Evolutionary conservation across 306 rosid species (phyloP), one percentile per base, ranked within the genome.

Genomic region (Aeschynomene evenia): DNA sequence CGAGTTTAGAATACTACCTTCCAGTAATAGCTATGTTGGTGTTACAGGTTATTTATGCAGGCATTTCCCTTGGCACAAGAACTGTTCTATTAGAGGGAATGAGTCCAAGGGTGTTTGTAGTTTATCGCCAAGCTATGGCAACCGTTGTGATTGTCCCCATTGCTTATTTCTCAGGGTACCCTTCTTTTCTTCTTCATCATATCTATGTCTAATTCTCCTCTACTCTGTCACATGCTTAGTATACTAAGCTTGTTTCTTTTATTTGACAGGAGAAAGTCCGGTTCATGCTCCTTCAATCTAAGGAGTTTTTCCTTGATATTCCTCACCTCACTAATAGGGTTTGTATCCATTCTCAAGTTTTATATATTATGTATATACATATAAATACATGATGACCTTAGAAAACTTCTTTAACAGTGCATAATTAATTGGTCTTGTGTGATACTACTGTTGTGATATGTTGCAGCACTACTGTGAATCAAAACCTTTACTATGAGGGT

Each of bases 251-350:
- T 15, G 9, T 56, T 24, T 21, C n/a, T n/a, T 53, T 66, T 0
- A 19, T 64, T 63, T 63, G 2, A 12, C 77, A 86, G 89, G 37
- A 84, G 74, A 61, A 78, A 40, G 5, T 80, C 82, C 36, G 36
- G 39, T 18, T 69, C 71, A 0, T 57, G 59, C 67, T 73, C 73
- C 49, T 73, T 89, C 29, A 80, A 71, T 46, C 55, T 80, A 18
- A 80, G 56, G 66, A 81, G 89, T 51, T 79, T 84, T 68, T 56
- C 43, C 20, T 70, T 77, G 68, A 71, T 86, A 60, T 88, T 86
- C 82, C 51, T 84, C 7, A 43, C 63, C 56, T 55, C 89, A 1
- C 54, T 89, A 18, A 9, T 84, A n/a, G 96, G 91, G 91, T 88
- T 73, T 12, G 83, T 52, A 57, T 70, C 18, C 10, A 10, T 22